Evolutionary conservation across 257 asterid species (phyloP).

Genomic region (Solanum arcanum): DNA sequence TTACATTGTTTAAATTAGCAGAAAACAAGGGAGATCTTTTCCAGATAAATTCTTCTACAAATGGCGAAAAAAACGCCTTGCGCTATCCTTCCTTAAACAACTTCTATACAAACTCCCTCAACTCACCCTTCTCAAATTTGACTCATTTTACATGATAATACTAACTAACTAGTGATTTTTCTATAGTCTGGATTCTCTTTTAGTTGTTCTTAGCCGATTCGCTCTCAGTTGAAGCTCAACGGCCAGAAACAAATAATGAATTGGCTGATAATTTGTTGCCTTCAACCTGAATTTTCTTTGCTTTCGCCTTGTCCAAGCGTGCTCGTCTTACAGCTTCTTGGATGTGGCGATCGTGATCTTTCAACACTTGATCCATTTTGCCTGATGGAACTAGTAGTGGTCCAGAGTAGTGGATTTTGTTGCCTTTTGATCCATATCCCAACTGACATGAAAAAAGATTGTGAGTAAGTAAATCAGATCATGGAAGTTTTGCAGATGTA

Average conservation of each 20-base stretch:
- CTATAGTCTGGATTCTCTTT: background rate
- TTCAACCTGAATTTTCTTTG: slow-evolving; percentile 50
- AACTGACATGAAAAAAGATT: slow-evolving; percentile 18
- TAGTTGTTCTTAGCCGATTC: background rate
- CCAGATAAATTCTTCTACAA: slow-evolving; percentile 18
- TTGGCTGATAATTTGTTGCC: slow-evolving; percentile 44
- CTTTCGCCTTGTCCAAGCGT: slow-evolving; percentile 71
- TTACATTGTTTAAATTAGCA: slow-evolving; percentile 6
- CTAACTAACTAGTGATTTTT: background rate
- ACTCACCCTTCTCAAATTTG: slow-evolving; percentile 9
- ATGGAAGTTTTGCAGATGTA: background rate
- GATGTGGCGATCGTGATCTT: slow-evolving; percentile 84
- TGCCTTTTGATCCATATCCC: slow-evolving; percentile 73
- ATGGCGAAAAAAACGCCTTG: slow-evolving; percentile 13
- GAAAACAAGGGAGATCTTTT: slow-evolving; percentile 4
- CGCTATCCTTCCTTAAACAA: slow-evolving; percentile 4
- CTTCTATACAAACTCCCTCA: slow-evolving; percentile 34
- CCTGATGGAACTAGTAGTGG: slow-evolving; percentile 81
- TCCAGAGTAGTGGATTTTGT: slow-evolving; percentile 87
- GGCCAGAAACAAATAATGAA: slow-evolving; percentile 60
- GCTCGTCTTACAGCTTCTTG: slow-evolving; percentile 91
- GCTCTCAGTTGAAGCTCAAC: slow-evolving; percentile 18
- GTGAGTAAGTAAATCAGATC: background rate
- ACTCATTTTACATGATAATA: slow-evolving; percentile 18
- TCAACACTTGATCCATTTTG: slow-evolving; percentile 76